These are phyloP conservation scores for Terana coerulea DNA, from an alignment of 768 basidiomycete species.

Conservation along the genomic window DNA sequence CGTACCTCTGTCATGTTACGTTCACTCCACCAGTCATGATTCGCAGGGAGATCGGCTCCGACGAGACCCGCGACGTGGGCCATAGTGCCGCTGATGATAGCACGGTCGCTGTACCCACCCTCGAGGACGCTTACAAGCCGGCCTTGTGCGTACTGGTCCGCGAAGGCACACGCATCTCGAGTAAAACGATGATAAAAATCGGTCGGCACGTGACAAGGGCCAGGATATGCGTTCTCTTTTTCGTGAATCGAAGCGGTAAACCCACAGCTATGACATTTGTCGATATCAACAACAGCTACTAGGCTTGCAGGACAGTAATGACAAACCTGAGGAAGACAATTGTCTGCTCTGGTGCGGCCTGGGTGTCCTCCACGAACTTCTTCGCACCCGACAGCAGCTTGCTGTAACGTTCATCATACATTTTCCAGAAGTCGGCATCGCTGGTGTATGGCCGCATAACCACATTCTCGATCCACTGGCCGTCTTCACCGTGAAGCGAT, in stretches of 20 bases:
- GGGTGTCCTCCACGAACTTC: not conserved
- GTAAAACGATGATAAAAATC: conserved; percentile 85
- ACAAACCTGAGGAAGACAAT: conserved; percentile 81
- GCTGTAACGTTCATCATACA: not conserved
- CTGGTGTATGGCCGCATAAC: not conserved
- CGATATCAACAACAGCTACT: not conserved
- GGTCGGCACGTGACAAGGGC: conserved; percentile 60
- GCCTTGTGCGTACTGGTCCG: conserved; percentile 60
- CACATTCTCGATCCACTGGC: conserved; percentile 2
- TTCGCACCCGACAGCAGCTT: not conserved
- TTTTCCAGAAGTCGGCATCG: not conserved
- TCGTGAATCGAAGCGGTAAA: conserved; percentile 96
- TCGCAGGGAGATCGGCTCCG: conserved; percentile 24
- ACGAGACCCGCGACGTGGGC: conserved; percentile 74
- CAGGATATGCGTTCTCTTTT: conserved; percentile 66
- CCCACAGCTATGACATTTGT: conserved; percentile 57
- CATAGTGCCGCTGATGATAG: conserved; percentile 78
- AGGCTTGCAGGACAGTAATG: not conserved
- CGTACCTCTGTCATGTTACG: not conserved
- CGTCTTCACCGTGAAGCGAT: not conserved
- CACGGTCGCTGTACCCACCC: conserved; percentile 91
- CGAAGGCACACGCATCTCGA: conserved; percentile 60
- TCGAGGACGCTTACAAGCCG: conserved; percentile 85
- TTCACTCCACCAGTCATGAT: conserved; percentile 54
- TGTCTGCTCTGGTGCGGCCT: conserved; percentile 35